These are phyloP conservation scores for Castanea sativa DNA, from an alignment of 306 rosid genomes.

Conservation along the genomic window DNA sequence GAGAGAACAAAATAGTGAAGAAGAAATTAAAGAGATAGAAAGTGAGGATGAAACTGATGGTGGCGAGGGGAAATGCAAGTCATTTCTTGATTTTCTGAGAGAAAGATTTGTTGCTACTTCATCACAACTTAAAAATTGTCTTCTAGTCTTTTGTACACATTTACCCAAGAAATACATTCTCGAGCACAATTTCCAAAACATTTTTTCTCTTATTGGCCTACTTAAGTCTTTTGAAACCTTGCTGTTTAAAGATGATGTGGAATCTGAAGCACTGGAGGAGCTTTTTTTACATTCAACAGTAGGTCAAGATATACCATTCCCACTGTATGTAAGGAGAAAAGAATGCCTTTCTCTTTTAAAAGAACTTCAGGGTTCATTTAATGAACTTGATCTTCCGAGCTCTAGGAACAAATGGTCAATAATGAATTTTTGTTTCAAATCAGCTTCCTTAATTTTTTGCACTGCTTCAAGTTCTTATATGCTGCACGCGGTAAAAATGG, in stretches of 20 bases:
- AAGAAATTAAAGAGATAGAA: constrained; percentile 5
- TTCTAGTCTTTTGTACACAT: constrained; percentile 49
- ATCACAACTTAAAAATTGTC: constrained; percentile 30
- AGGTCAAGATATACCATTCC: constrained; percentile 11
- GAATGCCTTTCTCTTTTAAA: constrained; percentile 43
- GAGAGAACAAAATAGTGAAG: constrained; percentile 1
- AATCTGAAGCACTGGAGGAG: constrained; percentile 41
- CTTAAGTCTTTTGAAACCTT: constrained; percentile 40
- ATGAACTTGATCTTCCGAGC: constrained; percentile 41
- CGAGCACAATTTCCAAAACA: constrained; percentile 27
- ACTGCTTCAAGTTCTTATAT: constrained; percentile 65
- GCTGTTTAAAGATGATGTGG: constrained; percentile 34
- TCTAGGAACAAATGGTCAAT: constrained; percentile 9
- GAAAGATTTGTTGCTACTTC: constrained; percentile 35
- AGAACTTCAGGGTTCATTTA: constrained; percentile 39
- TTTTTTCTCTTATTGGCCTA: constrained; percentile 25
- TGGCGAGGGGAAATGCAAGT: constrained; percentile 17
- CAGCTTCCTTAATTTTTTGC: constrained; percentile 61
- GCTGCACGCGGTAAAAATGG: constrained; percentile 39
- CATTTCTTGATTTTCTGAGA: constrained; percentile 57
- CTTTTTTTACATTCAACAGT: constrained; percentile 28
- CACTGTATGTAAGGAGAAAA: constrained; percentile 32
- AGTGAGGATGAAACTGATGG: not conserved
- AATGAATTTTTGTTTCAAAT: constrained; percentile 46
- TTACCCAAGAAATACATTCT: constrained; percentile 41